phyloP scores from a whole-genome alignment of 306 rosid species.

The Gillenia trifoliata region DNA sequence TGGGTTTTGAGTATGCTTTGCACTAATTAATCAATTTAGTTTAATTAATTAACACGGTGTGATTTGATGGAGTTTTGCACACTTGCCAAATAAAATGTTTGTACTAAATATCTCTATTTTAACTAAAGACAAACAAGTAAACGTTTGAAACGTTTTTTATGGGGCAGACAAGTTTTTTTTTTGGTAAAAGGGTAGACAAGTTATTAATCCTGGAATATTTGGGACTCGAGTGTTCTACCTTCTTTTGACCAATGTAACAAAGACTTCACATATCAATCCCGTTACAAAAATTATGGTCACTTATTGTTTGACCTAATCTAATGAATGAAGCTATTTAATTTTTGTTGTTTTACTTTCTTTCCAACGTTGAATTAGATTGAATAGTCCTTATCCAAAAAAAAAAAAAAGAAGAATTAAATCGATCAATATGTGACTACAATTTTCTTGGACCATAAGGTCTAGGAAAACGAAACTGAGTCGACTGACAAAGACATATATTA shows the following conservation, averaged over 20 bases:
- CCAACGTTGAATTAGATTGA: not conserved
- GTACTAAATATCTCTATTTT: not conserved
- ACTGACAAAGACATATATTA: no score
- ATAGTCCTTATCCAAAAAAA: no score
- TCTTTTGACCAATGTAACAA: constrained; percentile 10
- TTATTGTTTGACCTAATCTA: not conserved
- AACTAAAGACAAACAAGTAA: not conserved
- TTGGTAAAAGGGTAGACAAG: no score
- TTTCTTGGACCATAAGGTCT: no score
- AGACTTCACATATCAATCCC: not conserved
- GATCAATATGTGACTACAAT: no score
- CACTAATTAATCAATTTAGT: not conserved
- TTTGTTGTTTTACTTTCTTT: not conserved
- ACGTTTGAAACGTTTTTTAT: not conserved
- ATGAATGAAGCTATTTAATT: not conserved
- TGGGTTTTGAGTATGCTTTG: not conserved
- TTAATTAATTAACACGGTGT: not conserved
- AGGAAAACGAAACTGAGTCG: no score
- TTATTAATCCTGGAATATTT: not conserved
- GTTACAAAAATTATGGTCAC: not conserved
- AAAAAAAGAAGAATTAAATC: no score
- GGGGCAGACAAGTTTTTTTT: not conserved
- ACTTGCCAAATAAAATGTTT: not conserved
- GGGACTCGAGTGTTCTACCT: not conserved
- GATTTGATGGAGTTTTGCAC: not conserved